Base-by-base conservation (phyloP, 805 yeast species). In the Nakazawaea populi region DNA sequence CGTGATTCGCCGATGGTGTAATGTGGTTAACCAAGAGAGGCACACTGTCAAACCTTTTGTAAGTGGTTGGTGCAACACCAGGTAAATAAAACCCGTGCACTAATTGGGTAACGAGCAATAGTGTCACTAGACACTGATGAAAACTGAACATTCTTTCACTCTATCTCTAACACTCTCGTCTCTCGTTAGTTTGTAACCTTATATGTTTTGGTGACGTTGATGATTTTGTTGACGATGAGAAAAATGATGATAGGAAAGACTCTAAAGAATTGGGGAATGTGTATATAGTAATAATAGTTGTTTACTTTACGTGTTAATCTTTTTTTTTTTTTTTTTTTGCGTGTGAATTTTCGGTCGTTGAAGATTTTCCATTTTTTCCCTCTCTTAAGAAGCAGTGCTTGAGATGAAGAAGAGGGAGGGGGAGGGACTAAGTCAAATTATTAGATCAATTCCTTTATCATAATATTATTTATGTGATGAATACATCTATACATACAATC, bases 21-120 rank as follows among this genome's bases (percentile, higher is more conserved):
- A 94, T 79, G 61, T 90, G 95, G 64, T 94, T 94, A 34, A 94
- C 99, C 46, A 86, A 71, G 49, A 94, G 71, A 12, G 92, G 89
- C 46, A 94, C 83, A 3, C 62, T 58, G 49, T 91, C 95, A 47
- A 84, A 89, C 53, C 79, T 74, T 44, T 76, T 72, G 63, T 92
- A 94, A 47, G 92, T 85, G 1, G 95, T 87, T 18, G 99, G 98
- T 0, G 98, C 96, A 28, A 90, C 94, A 7, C 98, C 98, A 0
- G 98, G 98, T 51, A 94, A 73, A 64, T 94, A 92, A 69, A 94
- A 92, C 18, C 85, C 96, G 47, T 56, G 50, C 18, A 68, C 65
- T 14, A 56, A 45, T 18, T 55, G 43, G 30, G 54, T 49, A 36
- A 55, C 49, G 32, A 55, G 49, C 36, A 55, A 39, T 46, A 54